Percentiles rank a stretch among this genome's conserved stretches.
These are phyloP conservation scores for Tulasnella sp. DNA, from an alignment of 768 basidiomycete genomes.

Conservation along the genomic window DNA sequence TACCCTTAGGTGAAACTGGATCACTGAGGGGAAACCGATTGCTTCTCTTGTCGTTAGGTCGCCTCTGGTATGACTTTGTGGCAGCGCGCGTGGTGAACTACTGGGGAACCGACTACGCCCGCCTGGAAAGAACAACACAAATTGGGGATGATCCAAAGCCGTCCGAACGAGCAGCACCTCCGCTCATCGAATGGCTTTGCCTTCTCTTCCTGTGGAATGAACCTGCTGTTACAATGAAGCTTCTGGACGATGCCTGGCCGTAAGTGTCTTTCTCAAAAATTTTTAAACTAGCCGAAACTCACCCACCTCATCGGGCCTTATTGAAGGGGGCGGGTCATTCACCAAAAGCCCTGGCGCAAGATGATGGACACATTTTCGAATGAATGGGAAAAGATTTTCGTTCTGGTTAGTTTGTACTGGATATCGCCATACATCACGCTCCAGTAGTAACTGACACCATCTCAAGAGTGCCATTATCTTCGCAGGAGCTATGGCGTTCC, in stretches of 20 bases:
- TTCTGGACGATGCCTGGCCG: conserved; percentile 9
- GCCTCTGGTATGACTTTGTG: neutral
- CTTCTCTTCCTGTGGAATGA: conserved; percentile 7
- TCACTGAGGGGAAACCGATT: too few relatives aligned
- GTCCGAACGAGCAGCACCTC: neutral
- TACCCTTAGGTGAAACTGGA: neutral
- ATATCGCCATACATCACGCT: neutral
- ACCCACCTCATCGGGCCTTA: neutral
- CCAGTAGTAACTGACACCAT: neutral
- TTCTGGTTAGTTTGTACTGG: neutral
- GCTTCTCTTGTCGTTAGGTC: neutral
- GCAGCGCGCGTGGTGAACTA: neutral
- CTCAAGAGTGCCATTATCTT: neutral
- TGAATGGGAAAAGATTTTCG: conserved; percentile 16
- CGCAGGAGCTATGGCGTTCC: neutral
- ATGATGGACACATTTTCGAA: conserved; percentile 14
- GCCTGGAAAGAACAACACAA: neutral
- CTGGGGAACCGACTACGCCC: conserved; percentile 12
- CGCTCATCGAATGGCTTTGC: neutral
- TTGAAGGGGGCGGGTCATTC: neutral
- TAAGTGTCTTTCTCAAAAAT: neutral
- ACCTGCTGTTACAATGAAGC: conserved; percentile 2
- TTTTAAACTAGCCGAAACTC: neutral
- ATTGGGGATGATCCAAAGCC: neutral
- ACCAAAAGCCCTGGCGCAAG: neutral